Percentiles rank a stretch among this genome's conserved stretches.
These are phyloP conservation scores for Solanum chiquidenum DNA, from an alignment of 257 asterid species.

Conservation along the genomic window DNA sequence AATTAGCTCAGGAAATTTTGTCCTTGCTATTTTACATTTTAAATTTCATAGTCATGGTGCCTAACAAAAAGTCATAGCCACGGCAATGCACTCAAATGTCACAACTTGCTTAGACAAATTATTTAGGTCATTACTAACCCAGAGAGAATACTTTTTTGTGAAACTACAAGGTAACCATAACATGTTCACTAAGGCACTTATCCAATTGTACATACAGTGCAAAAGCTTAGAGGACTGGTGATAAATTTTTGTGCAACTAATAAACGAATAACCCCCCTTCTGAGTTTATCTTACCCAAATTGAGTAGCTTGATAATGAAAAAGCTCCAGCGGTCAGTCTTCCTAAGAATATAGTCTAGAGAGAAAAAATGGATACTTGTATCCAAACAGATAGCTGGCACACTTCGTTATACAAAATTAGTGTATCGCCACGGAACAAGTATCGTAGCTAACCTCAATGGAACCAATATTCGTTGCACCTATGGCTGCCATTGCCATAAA, in stretches of 20 bases:
- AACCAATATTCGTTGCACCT: constrained; percentile 94
- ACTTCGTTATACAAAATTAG: not conserved
- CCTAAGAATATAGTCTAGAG: not conserved
- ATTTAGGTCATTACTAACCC: not conserved
- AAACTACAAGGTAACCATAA: not conserved
- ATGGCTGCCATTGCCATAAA: constrained; percentile 95
- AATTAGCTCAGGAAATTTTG: not conserved
- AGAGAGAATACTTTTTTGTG: not conserved
- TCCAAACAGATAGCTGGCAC: not conserved
- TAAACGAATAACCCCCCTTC: not conserved
- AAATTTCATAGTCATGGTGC: not conserved
- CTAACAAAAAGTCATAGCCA: not conserved
- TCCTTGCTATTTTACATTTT: not conserved
- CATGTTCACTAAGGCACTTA: not conserved
- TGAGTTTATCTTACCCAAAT: not conserved
- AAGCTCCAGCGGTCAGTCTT: not conserved
- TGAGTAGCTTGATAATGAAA: not conserved
- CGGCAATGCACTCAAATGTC: not conserved
- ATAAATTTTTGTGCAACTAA: not conserved
- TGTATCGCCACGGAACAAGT: not conserved
- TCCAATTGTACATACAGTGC: not conserved
- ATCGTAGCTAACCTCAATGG: constrained; percentile 55
- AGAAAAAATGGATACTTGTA: constrained; percentile 1
- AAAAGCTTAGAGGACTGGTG: not conserved
- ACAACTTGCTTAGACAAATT: not conserved